Evolutionary conservation across 2,329 filamentous ascomycete species (phyloP).

Genomic region (Keithomyces neogunnii): DNA sequence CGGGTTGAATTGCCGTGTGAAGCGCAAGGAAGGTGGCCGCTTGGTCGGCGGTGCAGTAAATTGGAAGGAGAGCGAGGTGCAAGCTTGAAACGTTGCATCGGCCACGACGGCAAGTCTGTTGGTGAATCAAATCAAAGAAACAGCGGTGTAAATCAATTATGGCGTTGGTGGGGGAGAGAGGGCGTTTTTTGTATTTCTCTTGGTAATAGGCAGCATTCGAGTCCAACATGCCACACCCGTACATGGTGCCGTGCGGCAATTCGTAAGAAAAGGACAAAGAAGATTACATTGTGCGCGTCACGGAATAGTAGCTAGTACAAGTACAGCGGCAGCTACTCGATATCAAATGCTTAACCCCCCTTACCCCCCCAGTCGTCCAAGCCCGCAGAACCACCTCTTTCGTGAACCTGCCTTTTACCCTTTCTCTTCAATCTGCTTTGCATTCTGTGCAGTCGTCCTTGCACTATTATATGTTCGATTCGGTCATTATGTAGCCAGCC

Average conservation of each 20-base stretch:
- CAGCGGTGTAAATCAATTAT: neutral
- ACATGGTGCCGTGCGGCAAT: neutral
- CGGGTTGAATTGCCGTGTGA: conserved; percentile 85
- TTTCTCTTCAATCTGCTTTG: neutral
- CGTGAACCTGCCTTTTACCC: no score
- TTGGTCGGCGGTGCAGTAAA: conserved; percentile 42
- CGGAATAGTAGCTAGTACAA: conserved; percentile 2
- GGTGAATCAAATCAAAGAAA: no score
- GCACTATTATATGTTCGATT: neutral
- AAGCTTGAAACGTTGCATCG: conserved; percentile 39
- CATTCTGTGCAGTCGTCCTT: neutral
- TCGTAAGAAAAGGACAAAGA: neutral
- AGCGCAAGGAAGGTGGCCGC: conserved; percentile 71
- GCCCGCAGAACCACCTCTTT: no score
- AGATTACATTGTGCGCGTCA: conserved; percentile 2
- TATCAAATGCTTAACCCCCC: neutral
- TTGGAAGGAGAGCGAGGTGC: conserved; percentile 63
- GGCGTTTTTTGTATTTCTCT: no score
- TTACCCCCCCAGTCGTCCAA: neutral
- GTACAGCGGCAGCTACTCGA: conserved; percentile 1
- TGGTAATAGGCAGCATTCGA: no score
- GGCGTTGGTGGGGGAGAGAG: neutral
- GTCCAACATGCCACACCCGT: no score
- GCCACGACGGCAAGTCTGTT: no score
- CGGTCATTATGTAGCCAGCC: neutral